Conservation (phyloP, 495 filamentous ascomycete species). For the Sporormia fimetaria region DNA sequence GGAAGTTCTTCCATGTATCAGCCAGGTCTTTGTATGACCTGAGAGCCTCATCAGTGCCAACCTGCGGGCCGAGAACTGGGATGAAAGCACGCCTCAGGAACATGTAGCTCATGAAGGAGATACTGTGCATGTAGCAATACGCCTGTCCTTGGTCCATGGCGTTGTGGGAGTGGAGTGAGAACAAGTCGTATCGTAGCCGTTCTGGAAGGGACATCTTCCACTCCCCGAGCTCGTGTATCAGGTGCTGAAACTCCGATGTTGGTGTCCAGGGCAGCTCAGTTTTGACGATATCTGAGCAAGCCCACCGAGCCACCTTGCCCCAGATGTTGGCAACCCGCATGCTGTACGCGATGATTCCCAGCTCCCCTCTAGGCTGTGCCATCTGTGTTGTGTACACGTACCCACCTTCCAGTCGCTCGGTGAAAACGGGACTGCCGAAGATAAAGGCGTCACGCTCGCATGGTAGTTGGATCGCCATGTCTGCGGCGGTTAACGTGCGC, state of each 20-base stretch:
- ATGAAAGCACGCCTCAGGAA: slow-evolving; percentile 28
- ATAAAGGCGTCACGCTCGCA: slow-evolving; percentile 26
- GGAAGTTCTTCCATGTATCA: slow-evolving; percentile 25
- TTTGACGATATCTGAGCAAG: slow-evolving; percentile 20
- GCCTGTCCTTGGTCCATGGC: slow-evolving; percentile 28
- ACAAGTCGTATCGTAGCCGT: slow-evolving; percentile 25
- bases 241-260: slow-evolving; percentile 19
- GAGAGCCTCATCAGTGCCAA: slow-evolving; percentile 12
- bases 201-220: slow-evolving; percentile 20
- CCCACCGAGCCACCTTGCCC: slow-evolving; percentile 28
- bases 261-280: slow-evolving; percentile 22
- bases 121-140: slow-evolving; percentile 28
- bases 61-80: slow-evolving; percentile 24
- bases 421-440: slow-evolving; percentile 26
- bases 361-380: slow-evolving; percentile 13
- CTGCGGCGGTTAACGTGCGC: slow-evolving; percentile 16
- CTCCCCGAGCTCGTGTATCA: slow-evolving; percentile 16
- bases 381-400: slow-evolving; percentile 12
- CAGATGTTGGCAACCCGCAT: slow-evolving; percentile 28
- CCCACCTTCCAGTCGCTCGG: slow-evolving; percentile 17
- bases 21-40: slow-evolving; percentile 17
- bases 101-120: slow-evolving; percentile 27
- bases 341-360: slow-evolving; percentile 27
- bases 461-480: slow-evolving; percentile 27
- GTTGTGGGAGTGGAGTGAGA: slow-evolving; percentile 24